Percentiles rank a stretch among this genome's conserved stretches.
Evolutionary conservation across 805 yeast species (phyloP).

Genomic region (Danielia oregonensis): DNA sequence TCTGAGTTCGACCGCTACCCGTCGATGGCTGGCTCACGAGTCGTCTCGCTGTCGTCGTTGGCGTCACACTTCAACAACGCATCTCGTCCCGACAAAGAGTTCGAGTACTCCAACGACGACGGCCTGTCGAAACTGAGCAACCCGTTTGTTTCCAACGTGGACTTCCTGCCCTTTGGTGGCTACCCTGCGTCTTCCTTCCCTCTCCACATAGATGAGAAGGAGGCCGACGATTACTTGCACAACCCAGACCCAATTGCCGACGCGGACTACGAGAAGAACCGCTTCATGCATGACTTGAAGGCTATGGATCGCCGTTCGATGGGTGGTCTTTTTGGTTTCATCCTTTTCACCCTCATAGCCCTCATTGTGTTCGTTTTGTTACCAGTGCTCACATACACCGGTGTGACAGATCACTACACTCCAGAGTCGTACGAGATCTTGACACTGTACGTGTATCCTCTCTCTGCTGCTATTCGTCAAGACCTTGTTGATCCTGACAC

Average conservation of each 20-base stretch:
- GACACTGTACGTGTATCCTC: constrained; percentile 29
- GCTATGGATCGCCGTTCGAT: constrained; percentile 60
- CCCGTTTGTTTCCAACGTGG: constrained; percentile 47
- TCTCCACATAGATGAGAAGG: constrained; percentile 85
- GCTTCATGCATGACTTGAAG: constrained; percentile 62
- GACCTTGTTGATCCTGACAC: constrained; percentile 40
- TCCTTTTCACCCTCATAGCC: constrained; percentile 57
- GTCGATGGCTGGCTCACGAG: constrained; percentile 53
- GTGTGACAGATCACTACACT: constrained; percentile 45
- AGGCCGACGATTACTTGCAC: constrained; percentile 90
- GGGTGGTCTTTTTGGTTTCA: constrained; percentile 59
- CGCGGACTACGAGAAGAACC: constrained; percentile 73
- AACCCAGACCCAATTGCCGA: constrained; percentile 95
- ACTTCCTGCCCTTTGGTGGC: constrained; percentile 92
- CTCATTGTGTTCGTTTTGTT: constrained; percentile 68
- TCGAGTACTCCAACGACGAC: constrained; percentile 16
- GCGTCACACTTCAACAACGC: constrained; percentile 9
- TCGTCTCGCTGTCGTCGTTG: constrained; percentile 46
- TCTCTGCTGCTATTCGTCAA: constrained; percentile 34
- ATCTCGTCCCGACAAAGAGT: constrained; percentile 6
- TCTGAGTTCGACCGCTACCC: constrained; percentile 70
- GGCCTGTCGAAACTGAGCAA: constrained; percentile 20
- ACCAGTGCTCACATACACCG: constrained; percentile 84
- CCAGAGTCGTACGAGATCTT: constrained; percentile 15
- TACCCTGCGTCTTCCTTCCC: constrained; percentile 94